A percentile compares a stretch with the other conserved stretches of the same genome.
Conservation (phyloP, 768 basidiomycete species). For the Clitopilus hobsonii region DNA sequence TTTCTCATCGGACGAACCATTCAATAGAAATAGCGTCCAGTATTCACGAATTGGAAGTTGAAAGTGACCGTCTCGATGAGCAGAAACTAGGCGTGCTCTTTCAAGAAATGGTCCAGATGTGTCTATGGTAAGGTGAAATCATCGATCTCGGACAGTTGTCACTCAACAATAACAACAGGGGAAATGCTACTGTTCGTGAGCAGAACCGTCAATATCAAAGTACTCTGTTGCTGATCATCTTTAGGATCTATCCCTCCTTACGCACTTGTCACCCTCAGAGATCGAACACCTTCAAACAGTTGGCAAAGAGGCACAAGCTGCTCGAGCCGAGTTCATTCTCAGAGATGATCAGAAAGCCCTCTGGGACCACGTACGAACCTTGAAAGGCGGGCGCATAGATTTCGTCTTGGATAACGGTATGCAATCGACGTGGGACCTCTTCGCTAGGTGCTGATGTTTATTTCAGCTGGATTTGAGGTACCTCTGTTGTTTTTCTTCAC, state of each 20-base stretch:
- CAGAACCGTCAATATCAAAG: background rate
- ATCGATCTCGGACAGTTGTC: too few relatives aligned
- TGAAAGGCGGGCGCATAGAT: conserved; percentile 62
- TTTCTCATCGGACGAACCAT: background rate
- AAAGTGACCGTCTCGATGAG: conserved; percentile 43
- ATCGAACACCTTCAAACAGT: conserved; percentile 81
- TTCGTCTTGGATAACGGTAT: conserved; percentile 90
- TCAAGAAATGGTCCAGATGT: conserved; percentile 86
- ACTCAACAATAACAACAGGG: too few relatives aligned
- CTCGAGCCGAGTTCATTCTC: conserved; percentile 75
- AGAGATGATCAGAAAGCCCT: conserved; percentile 73
- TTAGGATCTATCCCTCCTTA: conserved; percentile 89
- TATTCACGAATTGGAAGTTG: conserved; percentile 59
- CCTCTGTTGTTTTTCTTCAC: background rate
- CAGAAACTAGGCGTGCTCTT: conserved; percentile 62
- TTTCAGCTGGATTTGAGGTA: conserved; percentile 87
- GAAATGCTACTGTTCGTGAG: conserved; percentile 79
- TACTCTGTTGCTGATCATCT: background rate
- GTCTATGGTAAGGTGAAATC: conserved; percentile 85
- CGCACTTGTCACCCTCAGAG: conserved; percentile 78
- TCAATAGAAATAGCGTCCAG: conserved; percentile 67
- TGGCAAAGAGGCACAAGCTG: conserved; percentile 74
- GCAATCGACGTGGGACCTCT: too few relatives aligned
- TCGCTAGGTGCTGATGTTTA: background rate
- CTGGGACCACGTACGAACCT: conserved; percentile 65